Evolutionary conservation across 1,284 basidiomycete genomes (phyloP).

Genomic region (Golubevia sp.): DNA sequence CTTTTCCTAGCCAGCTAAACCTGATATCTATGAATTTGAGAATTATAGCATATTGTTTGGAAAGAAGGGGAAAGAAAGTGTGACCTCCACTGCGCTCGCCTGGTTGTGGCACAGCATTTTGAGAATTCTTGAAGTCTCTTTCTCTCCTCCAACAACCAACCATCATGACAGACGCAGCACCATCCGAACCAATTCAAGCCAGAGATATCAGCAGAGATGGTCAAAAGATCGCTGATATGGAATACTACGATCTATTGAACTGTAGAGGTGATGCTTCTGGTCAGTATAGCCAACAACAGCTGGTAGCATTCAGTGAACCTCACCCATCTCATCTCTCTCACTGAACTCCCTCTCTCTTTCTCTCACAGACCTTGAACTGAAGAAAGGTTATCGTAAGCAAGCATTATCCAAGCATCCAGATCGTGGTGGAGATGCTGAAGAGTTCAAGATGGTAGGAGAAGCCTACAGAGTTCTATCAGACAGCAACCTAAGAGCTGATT

Average conservation of each 20-base stretch:
- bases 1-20: no score
- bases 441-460: constrained; percentile 90
- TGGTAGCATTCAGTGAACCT: no score
- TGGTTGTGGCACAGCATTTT: no score
- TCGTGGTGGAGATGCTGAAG: constrained; percentile 18
- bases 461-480: constrained; percentile 58
- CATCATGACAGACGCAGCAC: no score
- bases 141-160: no score
- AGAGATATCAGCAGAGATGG: constrained; percentile 52
- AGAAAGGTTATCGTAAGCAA: constrained; percentile 93
- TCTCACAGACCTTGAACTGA: constrained; percentile 73
- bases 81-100: no score
- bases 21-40: no score
- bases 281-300: no score
- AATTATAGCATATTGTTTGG: no score
- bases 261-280: not conserved
- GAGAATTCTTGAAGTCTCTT: no score
- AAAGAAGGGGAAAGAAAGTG: no score
- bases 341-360: constrained; percentile 36
- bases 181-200: constrained; percentile 3
- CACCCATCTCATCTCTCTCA: not conserved
- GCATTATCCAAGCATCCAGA: constrained; percentile 80
- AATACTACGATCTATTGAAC: constrained; percentile 60
- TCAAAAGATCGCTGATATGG: constrained; percentile 57
- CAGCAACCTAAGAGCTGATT: constrained; percentile 83